Base-by-base conservation (phyloP, 179 eudicot genomes). In the Beta corolliflora region DNA sequence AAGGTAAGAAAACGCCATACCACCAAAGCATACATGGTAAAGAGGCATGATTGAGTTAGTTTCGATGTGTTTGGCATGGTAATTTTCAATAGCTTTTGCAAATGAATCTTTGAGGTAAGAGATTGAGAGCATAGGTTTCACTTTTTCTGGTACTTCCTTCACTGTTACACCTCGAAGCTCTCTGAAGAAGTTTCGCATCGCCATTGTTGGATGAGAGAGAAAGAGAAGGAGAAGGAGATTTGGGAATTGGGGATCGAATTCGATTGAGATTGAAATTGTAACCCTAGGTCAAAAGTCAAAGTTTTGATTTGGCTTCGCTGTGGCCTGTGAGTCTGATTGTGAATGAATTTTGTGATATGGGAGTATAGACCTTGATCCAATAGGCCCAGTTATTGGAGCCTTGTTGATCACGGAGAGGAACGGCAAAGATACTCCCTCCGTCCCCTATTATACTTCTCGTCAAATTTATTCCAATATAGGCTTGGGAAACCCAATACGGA, bases 1-100 rank as follows among this genome's bases (percentile, higher is more conserved):
- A 13, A 71, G 75, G 41, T 71, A 71, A 71, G 75, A 71, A 58
- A 71, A 71, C 18, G 53, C 53, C 75, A 71, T 71, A 23, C 75
- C 75, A 5, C 75, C 75, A 23, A 71, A 71, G 36, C 75, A 71
- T 1, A 71, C 75, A 71, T 71, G 75, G n/a, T 71, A 71, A 21
- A 71, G 75, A 48, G 75, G 75, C 75, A 71, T 71, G 36, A 71
- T 71, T 50, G 75, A 71, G 5, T 71, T 36, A 0, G 75, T 71
- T 25, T 71, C 55, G 10, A 71, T 71, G 75, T 72, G 7, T 25
- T 72, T 72, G 5, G 76, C 76, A 53, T 72, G 76, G 21, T 72
- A 72, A 7, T 12, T 72, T 4, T 72, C 76, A 0, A 72, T 52
- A 5, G 45, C 76, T 25, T 72, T 72, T 2, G 76, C 41, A 31